These are phyloP conservation scores for Yamagishiella unicocca DNA, from an alignment of 139 green algal genomes.

Conservation along the genomic window DNA sequence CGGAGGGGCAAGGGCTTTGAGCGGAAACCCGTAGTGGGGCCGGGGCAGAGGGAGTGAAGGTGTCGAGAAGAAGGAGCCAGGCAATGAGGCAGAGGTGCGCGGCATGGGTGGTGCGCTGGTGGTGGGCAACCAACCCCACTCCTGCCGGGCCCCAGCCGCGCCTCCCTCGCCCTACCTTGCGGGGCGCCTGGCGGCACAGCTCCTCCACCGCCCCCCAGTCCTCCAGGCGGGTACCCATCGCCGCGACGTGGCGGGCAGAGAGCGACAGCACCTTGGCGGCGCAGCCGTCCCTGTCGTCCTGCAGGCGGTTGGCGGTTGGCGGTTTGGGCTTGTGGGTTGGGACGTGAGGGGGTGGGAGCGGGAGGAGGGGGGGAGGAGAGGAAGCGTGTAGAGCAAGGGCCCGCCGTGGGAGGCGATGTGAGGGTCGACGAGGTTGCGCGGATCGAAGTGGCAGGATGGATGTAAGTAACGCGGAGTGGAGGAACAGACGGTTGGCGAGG, in stretches of 20 bases:
- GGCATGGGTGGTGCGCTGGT: too few relatives aligned
- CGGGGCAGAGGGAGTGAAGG: neutral
- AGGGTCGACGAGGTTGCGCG: too few relatives aligned
- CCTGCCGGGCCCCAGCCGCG: neutral
- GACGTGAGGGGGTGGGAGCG: neutral
- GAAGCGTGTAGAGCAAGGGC: too few relatives aligned
- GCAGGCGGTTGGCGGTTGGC: too few relatives aligned
- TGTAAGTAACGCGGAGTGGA: too few relatives aligned
- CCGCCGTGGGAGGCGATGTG: too few relatives aligned
- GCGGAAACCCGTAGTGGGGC: too few relatives aligned
- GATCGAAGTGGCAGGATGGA: too few relatives aligned
- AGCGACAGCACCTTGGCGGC: neutral
- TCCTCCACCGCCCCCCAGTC: conserved; percentile 60
- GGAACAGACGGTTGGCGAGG: too few relatives aligned
- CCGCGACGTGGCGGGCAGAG: conserved; percentile 23
- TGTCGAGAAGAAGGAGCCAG: neutral
- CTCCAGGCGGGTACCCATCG: conserved; percentile 48
- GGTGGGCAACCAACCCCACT: too few relatives aligned
- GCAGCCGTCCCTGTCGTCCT: neutral
- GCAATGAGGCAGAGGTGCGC: neutral
- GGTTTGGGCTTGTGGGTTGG: too few relatives aligned
- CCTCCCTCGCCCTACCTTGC: neutral
- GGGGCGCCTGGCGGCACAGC: neutral
- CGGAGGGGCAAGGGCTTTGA: too few relatives aligned
- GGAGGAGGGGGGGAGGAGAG: neutral